Base-by-base conservation (phyloP, 2,329 filamentous ascomycete genomes). In the Akanthomyces dipterigenus region DNA sequence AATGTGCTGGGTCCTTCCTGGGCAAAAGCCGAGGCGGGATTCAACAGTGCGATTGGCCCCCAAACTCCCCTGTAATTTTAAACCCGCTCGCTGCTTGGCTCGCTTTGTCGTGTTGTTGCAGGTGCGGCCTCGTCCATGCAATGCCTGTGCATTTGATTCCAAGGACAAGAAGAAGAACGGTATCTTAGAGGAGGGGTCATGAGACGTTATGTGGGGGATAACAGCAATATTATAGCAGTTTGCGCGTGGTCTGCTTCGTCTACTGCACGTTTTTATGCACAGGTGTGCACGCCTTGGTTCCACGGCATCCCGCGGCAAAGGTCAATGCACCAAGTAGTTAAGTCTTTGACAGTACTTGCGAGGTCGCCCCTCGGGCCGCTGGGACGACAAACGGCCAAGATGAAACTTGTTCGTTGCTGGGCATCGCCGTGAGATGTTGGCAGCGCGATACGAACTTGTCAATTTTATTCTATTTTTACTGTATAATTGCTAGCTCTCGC, bases 11-110 rank as follows among this genome's bases (percentile, higher is more conserved):
- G 31, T 6, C 28, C 31, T 14, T 38, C 31, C 11, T 7, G 31
- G 31, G 31, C 8, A 34, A 49, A 28, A 46, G 26, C 18, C 14
- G 14, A 38, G 22, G 48, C 46, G 8, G 45, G 26, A n/a, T 56
- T 46, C 40, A 6, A 22, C 38, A 43, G 38, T 12, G 18, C 58
- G 58, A 48, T 54, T 61, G 49, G 58, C 38, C 38, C 49, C 58
- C 49, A 55, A 46, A 16, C 24, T 46, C 40, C 50, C 58, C 58
- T 61, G 58, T 61, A 61, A 61, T 61, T 48, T 61, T 31, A 5
- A 38, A 60, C 48, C 49, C 55, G 34, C 55, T 34, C 20, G 7
- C 22, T 36, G 43, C 28, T 20, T n/a, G 40, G 26, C 45, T 55
- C 54, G 54, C 54, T 46, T 22, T 36, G 16, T 55, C 12, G 36